Percentiles rank a stretch among this genome's conserved stretches.
These are phyloP conservation scores for Marchantia polymorpha DNA, from an alignment of 225 moss, liverwort and hornwort genomes.

Conservation along the genomic window DNA sequence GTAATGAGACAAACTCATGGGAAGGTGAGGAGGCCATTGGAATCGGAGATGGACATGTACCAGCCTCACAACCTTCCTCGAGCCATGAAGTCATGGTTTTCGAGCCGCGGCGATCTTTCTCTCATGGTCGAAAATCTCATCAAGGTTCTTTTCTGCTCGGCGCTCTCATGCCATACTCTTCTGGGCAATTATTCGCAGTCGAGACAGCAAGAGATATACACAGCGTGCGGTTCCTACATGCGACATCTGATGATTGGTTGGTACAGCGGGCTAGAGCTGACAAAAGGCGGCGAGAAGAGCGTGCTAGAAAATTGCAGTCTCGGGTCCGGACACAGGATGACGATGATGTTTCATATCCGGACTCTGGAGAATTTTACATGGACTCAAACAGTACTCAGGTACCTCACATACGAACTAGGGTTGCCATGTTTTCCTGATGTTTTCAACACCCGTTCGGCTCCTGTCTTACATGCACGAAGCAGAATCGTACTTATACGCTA, in stretches of 20 bases:
- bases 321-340: constrained; percentile 13
- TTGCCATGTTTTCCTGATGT: not conserved
- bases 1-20: not conserved
- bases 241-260: constrained; percentile 42
- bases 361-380: constrained; percentile 35
- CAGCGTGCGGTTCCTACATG: constrained; percentile 30
- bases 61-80: constrained; percentile 9
- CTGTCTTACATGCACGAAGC: not conserved
- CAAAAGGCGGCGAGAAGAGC: constrained; percentile 44
- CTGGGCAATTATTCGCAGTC: not conserved
- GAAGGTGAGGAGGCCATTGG: not conserved
- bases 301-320: constrained; percentile 22
- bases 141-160: not conserved
- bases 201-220: not conserved
- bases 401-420: constrained; percentile 6
- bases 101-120: not conserved
- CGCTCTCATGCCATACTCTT: not conserved
- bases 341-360: constrained; percentile 30
- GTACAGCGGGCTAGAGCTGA: constrained; percentile 41
- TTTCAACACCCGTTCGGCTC: not conserved
- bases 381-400: constrained; percentile 46
- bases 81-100: constrained; percentile 9
- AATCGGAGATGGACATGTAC: not conserved
- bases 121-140: not conserved
- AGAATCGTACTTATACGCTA: not conserved